Evolutionary conservation across 2,329 filamentous ascomycete species (phyloP), one percentile per base, ranked within the genome.

Genomic region (Colletotrichum australisinense): DNA sequence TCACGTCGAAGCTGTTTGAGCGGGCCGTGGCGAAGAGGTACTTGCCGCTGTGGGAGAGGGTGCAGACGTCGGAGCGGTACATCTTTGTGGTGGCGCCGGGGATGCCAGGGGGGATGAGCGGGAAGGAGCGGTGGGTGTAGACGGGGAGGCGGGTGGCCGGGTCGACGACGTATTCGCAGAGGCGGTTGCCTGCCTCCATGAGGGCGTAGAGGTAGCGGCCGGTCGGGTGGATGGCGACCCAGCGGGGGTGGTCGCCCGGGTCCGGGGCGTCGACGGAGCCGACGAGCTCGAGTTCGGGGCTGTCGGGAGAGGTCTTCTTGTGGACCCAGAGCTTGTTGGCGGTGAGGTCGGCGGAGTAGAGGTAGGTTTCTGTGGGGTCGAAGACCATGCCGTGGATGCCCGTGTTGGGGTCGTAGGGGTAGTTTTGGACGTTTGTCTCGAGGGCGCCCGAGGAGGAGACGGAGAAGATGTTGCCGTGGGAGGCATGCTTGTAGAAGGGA

Each of bases 11-110:
- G 70, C 89, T 89, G 84, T 97, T 97, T 68, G 93, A 91, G 56
- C 95, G 90, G n/a, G 93, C 91, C 1, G 94, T 95, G 3, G 95
- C 95, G 81, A 97, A 97, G 70, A 97, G 91, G 78, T 97, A 94
- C 69, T 88, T 84, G 5, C 92, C 92, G 74, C 90, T 93, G 69
- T 87, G 86, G 0, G 92, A 93, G 35, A 94, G 87, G 77, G 92
- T 90, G 76, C 93, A 93, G n/a, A 97, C 95, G 80, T 97, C 95
- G 78, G 93, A 93, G 77, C 95, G 93, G 84, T 96, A 97, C 87
- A 94, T 91, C 11, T 71, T 73, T 66, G 84, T 88, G 84, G 84
- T 85, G 67, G 83, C 80, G 69, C 84, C 80, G 28, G 86, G 85
- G 75, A 89, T 89, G 82, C 93, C 93, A 7, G 93, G 92, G 1